Evolutionary conservation across 2,329 filamentous ascomycete species (phyloP), one percentile per base, ranked within the genome.

Genomic region (Colletotrichum tanaceti): DNA sequence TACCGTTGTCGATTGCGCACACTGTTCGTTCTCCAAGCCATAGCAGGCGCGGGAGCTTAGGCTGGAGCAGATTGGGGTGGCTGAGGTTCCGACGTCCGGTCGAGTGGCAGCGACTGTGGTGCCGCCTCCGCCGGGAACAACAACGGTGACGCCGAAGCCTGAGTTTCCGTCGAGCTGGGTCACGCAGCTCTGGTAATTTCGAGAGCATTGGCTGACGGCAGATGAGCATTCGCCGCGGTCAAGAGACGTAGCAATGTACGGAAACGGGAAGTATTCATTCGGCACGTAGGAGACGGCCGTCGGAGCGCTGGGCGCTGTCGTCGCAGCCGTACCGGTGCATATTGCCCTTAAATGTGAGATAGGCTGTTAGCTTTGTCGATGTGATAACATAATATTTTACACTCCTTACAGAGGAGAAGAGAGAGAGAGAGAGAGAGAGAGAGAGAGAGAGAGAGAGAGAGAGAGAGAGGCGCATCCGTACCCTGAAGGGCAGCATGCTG

Each of bases 211-310:
- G 47, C 75, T 77, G 55, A 84, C 78, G 18, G 87, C 87, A 0
- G 83, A 80, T 4, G 82, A 81, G 73, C 88, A 90, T 6, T 83
- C 82, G 16, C 78, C 84, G 20, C 78, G 75, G 72, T 89, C 83
- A 70, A 87, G 89, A 14, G 81, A 82, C 1, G 85, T 87, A 54
- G 81, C 78, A 59, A 88, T 82, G 73, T 86, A 86, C 1, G 88
- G 88, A 75, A 89, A 90, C 13, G 85, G 82, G 75, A 89, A 90
- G 76, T 85, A 89, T 32, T 79, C 72, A 74, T 90, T 90, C 49
- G 82, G 77, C 20, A 90, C 86, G 74, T 83, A 88, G 41, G 86
- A 86, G 22, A 80, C 79, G 22, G 77, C 76, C 3, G 81, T 80
- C 14, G 79, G 78, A 72, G 38, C 76, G 14, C 77, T 77, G 11